Evolutionary conservation across 176 grass and related monocot species (phyloP), one percentile per base, ranked within the genome.

Genomic region (Raddia guianensis): DNA sequence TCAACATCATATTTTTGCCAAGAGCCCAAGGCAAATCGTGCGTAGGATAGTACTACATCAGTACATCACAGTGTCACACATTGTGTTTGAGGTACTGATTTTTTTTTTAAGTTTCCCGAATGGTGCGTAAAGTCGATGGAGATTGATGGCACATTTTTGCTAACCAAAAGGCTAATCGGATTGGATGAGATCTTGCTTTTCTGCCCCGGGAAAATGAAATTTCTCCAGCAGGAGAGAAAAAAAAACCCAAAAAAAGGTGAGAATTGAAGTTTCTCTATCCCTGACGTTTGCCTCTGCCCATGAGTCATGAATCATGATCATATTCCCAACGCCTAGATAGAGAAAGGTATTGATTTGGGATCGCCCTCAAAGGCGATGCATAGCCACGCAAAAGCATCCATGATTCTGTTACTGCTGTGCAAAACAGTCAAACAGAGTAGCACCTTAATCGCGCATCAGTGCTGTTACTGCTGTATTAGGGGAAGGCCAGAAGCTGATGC

Each of bases 81-180:
- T 79, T 80, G 42, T 44, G 71, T 4, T 33, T 33, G 18, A 76
- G 49, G 66, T 80, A 81, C 56, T 59, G n/a, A 49, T 34, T 49
- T 44, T 71, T 65, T 12, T 10, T 72, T 49, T 19, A 7, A 13
- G 19, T 20, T 75, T 0, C 48, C 12, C 9, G 19, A 85, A 49
- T 50, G 87, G 66, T 8, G 48, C 14, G 55, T 63, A 85, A 89
- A 85, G 82, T 18, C 2, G 87, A 80, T 70, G 76, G 32, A 7
- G 82, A 89, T 50, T 89, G 87, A 82, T 67, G 65, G 51, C 12
- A 27, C 72, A 77, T 3, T 49, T 78, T 52, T 5, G 50, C 78
- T 52, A 46, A 62, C 16, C 2, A 34, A 34, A 86, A 67, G 63
- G 45, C 50, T 37, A 45, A 34, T 5, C 33, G 13, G 72, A 73